Evolutionary conservation across 306 rosid species (phyloP).

Genomic region (Gillenia trifoliata): DNA sequence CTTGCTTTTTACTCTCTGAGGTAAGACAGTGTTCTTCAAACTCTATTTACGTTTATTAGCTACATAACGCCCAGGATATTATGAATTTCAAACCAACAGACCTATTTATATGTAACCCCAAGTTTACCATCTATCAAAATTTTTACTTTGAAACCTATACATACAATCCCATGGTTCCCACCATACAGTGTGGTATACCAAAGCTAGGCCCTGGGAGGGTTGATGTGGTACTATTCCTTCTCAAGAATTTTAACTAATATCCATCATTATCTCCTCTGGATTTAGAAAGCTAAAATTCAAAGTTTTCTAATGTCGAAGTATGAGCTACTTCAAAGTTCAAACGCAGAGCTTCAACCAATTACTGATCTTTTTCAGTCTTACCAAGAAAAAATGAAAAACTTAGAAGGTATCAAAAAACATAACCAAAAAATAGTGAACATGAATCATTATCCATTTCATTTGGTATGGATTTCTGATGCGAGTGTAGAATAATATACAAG

Average conservation of each 20-base stretch:
- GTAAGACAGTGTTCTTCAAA: neutral
- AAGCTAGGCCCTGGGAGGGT: neutral
- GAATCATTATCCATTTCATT: neutral
- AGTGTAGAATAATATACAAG: neutral
- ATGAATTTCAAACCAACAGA: neutral
- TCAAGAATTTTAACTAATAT: neutral
- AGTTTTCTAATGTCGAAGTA: neutral
- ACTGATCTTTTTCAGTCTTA: neutral
- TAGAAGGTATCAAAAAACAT: neutral
- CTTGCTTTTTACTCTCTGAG: neutral
- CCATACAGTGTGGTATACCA: neutral
- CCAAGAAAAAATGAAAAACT: neutral
- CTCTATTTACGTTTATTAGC: neutral
- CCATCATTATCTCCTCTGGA: neutral
- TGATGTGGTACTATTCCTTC: neutral
- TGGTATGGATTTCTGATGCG: neutral
- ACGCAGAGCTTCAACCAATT: neutral
- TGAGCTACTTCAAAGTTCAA: neutral
- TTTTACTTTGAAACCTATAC: neutral
- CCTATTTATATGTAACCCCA: neutral
- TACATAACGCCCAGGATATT: neutral
- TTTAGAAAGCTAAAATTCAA: neutral
- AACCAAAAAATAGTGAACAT: neutral
- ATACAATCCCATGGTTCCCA: neutral
- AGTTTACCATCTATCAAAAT: neutral